Evolutionary conservation across 495 filamentous ascomycete genomes (phyloP).

Genomic region (Aspergillus conjunctus): DNA sequence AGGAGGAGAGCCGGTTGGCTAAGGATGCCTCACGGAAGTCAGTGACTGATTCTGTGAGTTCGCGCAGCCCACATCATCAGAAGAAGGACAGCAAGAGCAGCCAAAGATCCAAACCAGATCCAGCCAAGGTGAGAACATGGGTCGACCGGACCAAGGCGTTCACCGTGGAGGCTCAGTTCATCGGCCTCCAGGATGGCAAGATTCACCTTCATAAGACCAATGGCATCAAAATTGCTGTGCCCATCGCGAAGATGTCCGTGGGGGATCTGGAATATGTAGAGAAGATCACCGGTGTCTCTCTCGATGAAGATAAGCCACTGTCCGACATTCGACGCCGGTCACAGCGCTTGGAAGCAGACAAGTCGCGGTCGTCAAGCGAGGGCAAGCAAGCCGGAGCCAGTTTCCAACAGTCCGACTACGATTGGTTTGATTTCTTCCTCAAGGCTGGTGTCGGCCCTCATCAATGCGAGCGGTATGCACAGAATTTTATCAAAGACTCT

Average conservation of each 20-base stretch:
- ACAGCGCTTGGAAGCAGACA: constrained; percentile 32
- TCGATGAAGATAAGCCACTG: constrained; percentile 96
- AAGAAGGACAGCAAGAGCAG: constrained; percentile 66
- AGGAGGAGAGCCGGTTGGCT: constrained; percentile 78
- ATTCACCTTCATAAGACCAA: constrained; percentile 98
- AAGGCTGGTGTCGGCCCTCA: constrained; percentile 86
- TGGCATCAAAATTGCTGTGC: constrained; percentile 97
- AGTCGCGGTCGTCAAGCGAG: constrained; percentile 23
- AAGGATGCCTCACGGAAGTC: constrained; percentile 71
- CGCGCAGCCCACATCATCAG: constrained; percentile 64
- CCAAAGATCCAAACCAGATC: constrained; percentile 80
- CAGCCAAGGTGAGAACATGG: constrained; percentile 84
- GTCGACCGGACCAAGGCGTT: constrained; percentile 94
- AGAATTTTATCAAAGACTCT: constrained; percentile 83
- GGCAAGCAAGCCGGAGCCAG: constrained; percentile 53
- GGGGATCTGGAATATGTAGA: constrained; percentile 96
- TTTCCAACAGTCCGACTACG: constrained; percentile 69
- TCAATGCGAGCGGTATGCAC: constrained; percentile 90
- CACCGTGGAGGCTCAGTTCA: constrained; percentile 96
- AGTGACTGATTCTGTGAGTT: constrained; percentile 56
- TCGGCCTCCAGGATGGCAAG: constrained; percentile 87
- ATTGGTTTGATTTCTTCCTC: constrained; percentile 99
- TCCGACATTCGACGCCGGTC: constrained; percentile 67
- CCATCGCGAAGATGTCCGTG: constrained; percentile 89
- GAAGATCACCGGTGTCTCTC: constrained; percentile 75